These are phyloP conservation scores for Phascolomyces articulosus DNA, from an alignment of 371 early-diverging fungal species.

Conservation along the genomic window DNA sequence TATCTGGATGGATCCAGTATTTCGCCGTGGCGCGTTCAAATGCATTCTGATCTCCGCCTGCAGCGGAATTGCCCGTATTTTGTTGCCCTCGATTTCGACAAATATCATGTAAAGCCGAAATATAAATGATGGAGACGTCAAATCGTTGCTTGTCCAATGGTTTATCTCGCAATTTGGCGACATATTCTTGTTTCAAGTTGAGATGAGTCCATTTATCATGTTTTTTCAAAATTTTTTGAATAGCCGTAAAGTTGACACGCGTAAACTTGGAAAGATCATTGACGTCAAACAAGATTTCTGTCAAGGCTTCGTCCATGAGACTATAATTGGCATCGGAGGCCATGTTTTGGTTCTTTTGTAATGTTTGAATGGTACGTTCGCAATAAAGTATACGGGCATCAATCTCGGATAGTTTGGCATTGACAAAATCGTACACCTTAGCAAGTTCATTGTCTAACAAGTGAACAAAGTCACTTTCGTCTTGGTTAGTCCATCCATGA, in stretches of 20 bases:
- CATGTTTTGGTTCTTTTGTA: constrained; percentile 29
- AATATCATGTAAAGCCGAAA: constrained; percentile 86
- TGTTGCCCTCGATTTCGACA: constrained; percentile 76
- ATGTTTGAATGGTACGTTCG: constrained; percentile 45
- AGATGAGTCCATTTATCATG: constrained; percentile 75
- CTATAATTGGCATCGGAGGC: constrained; percentile 57
- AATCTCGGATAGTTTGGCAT: constrained; percentile 86
- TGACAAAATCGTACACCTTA: constrained; percentile 78
- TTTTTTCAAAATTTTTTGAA: constrained; percentile 94
- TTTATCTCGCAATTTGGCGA: constrained; percentile 75
- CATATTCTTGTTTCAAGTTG: constrained; percentile 58
- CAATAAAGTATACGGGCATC: constrained; percentile 78
- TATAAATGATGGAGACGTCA: constrained; percentile 83
- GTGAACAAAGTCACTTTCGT: constrained; percentile 84
- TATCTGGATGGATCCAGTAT: constrained; percentile 97
- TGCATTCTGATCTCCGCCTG: constrained; percentile 72
- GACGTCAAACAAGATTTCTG: constrained; percentile 80
- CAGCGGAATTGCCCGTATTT: constrained; percentile 48
- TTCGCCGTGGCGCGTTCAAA: constrained; percentile 91
- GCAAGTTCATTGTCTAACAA: constrained; percentile 86
- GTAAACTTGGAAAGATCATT: constrained; percentile 90
- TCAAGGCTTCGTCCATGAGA: constrained; percentile 73
- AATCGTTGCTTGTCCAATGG: constrained; percentile 88
- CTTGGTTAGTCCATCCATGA: constrained; percentile 58
- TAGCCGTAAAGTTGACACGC: constrained; percentile 91